These are phyloP conservation scores for Dictyostelium intermedium DNA, from an alignment of 78 protist genomes.

Conservation along the genomic window DNA sequence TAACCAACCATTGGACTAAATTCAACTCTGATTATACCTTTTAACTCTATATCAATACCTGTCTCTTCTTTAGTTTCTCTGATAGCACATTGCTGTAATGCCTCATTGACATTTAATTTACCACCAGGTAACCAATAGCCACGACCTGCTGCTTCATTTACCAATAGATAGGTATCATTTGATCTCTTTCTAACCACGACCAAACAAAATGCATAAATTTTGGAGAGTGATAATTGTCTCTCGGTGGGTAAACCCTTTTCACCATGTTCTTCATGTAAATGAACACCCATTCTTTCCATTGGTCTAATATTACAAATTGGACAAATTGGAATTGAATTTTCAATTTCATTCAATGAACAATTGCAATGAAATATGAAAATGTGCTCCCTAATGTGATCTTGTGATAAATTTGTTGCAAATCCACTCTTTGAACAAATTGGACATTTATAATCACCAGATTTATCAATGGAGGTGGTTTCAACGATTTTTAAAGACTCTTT, in stretches of 20 bases:
- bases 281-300: constrained; percentile 11
- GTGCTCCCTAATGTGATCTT: constrained; percentile 23
- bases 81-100: constrained; percentile 53
- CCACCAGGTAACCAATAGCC: constrained; percentile 81
- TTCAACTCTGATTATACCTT: constrained; percentile 69
- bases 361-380: constrained; percentile 41
- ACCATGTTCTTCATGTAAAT: constrained; percentile 35
- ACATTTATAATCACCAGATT: constrained; percentile 20
- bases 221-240: background rate
- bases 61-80: constrained; percentile 76
- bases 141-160: constrained; percentile 40
- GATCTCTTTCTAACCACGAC: constrained; percentile 1
- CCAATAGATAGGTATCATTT: constrained; percentile 11
- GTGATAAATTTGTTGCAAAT: background rate
- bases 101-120: constrained; percentile 23
- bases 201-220: constrained; percentile 50
- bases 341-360: background rate
- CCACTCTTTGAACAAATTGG: constrained; percentile 48
- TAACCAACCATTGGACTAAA: constrained; percentile 1
- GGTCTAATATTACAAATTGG: constrained; percentile 31
- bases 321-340: constrained; percentile 27
- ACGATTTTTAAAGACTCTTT: background rate
- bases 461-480: background rate
- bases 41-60: constrained; percentile 69
- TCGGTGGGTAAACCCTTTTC: constrained; percentile 8